A percentile compares a stretch with the other conserved stretches of the same genome.
Conservation (phyloP, 2,329 filamentous ascomycete species). For the Cylindrodendrum hubeiense region DNA sequence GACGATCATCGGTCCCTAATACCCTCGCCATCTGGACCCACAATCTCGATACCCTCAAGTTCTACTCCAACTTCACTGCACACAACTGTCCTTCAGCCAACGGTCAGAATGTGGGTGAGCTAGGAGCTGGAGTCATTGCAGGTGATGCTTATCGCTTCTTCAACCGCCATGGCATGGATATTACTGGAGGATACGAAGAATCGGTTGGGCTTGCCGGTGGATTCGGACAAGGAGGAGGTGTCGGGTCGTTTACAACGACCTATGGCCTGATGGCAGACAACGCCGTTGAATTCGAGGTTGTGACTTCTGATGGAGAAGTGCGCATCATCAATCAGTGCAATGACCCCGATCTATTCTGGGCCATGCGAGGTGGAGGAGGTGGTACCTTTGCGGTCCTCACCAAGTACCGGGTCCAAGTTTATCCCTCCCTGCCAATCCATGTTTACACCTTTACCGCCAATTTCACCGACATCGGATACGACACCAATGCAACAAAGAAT, state of each 20-base stretch:
- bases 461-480: too few relatives aligned
- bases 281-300: slow-evolving; percentile 63
- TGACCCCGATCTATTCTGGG: slow-evolving; percentile 72
- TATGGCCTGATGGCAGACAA: slow-evolving; percentile 70
- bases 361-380: slow-evolving; percentile 67
- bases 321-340: slow-evolving; percentile 58
- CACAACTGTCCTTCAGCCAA: not conserved
- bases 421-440: too few relatives aligned
- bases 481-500: too few relatives aligned
- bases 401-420: too few relatives aligned
- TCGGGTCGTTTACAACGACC: slow-evolving; percentile 59
- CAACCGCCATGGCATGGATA: slow-evolving; percentile 55
- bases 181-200: too few relatives aligned
- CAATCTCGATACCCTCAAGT: slow-evolving; percentile 1
- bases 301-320: slow-evolving; percentile 61
- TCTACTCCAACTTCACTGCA: not conserved
- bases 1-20: not conserved
- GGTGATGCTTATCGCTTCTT: not conserved
- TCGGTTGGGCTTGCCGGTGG: too few relatives aligned
- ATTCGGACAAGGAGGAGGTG: slow-evolving; percentile 69
- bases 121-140: not conserved
- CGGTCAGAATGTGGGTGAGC: not conserved
- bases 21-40: slow-evolving; percentile 10
- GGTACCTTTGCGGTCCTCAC: slow-evolving; percentile 52
- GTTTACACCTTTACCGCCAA: too few relatives aligned